These are phyloP conservation scores for Mentha longifolia DNA, from an alignment of 257 asterid genomes.

Conservation along the genomic window DNA sequence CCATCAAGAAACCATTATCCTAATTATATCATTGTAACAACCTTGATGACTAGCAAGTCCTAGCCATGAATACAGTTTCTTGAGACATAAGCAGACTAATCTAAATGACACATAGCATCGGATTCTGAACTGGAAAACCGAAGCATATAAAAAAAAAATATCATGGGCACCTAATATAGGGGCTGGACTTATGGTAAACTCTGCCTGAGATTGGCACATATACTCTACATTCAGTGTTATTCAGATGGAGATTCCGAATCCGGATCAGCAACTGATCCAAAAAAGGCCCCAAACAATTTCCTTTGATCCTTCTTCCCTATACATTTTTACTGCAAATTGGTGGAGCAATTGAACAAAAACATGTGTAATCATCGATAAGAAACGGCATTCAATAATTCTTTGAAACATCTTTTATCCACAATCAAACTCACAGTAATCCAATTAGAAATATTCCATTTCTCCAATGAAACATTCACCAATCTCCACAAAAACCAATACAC, in stretches of 20 bases:
- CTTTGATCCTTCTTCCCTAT: too few species aligned
- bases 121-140: too few species aligned
- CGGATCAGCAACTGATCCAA: neutral
- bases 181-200: neutral
- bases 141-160: too few species aligned
- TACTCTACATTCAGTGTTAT: conserved; percentile 5
- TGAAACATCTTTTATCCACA: neutral
- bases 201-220: neutral
- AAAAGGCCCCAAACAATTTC: neutral
- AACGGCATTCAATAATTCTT: conserved; percentile 1
- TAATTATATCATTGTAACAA: conserved; percentile 1
- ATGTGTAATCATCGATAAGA: neutral
- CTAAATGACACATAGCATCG: too few species aligned
- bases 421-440: conserved; percentile 16
- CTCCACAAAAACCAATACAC: neutral
- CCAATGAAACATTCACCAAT: neutral
- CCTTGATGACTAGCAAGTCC: conserved; percentile 23
- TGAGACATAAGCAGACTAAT: neutral
- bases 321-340: neutral
- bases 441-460: neutral
- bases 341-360: neutral
- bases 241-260: conserved; percentile 8
- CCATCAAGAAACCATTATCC: neutral
- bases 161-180: neutral
- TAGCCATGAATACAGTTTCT: neutral